These are phyloP conservation scores for Microthlaspi erraticum DNA, from an alignment of 345 rosid genomes.

Conservation along the genomic window DNA sequence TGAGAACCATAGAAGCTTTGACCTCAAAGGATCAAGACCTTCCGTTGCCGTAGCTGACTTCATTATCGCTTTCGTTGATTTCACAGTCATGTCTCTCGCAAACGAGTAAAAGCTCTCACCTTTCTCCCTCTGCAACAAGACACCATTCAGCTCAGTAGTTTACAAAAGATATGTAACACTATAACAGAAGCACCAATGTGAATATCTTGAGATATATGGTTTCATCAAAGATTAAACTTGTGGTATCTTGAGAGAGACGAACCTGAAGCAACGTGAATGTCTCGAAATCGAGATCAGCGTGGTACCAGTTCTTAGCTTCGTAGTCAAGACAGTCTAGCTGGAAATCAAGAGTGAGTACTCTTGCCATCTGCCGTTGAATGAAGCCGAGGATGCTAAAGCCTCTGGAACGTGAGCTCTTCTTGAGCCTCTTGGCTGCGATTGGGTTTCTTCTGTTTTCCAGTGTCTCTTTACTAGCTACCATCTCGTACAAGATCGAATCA, in stretches of 20 bases:
- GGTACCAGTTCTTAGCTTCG: constrained; percentile 79
- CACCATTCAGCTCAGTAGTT: constrained; percentile 12
- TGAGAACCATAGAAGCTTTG: constrained; percentile 94
- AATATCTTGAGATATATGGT: too few relatives aligned
- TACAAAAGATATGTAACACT: too few relatives aligned
- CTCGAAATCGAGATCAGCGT: constrained; percentile 96
- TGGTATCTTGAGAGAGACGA: constrained; percentile 6
- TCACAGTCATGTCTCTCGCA: constrained; percentile 87
- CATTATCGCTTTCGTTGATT: constrained; percentile 81
- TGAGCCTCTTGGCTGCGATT: constrained; percentile 54
- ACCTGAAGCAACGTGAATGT: constrained; percentile 97
- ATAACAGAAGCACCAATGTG: neutral
- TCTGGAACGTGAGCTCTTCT: constrained; percentile 63
- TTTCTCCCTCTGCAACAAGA: constrained; percentile 65
- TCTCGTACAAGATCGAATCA: constrained; percentile 92
- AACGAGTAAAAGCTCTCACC: constrained; percentile 90
- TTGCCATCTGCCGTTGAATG: constrained; percentile 89
- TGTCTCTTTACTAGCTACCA: constrained; percentile 87
- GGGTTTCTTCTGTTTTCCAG: constrained; percentile 67
- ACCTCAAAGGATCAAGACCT: constrained; percentile 82
- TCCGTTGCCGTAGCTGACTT: constrained; percentile 62
- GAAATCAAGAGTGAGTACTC: constrained; percentile 74
- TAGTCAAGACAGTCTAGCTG: constrained; percentile 91
- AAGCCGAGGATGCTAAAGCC: constrained; percentile 81
- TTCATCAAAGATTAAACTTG: too few relatives aligned